phyloP scores from a whole-genome alignment of 768 basidiomycete genomes.

The Hygrophorus pudorinus region DNA sequence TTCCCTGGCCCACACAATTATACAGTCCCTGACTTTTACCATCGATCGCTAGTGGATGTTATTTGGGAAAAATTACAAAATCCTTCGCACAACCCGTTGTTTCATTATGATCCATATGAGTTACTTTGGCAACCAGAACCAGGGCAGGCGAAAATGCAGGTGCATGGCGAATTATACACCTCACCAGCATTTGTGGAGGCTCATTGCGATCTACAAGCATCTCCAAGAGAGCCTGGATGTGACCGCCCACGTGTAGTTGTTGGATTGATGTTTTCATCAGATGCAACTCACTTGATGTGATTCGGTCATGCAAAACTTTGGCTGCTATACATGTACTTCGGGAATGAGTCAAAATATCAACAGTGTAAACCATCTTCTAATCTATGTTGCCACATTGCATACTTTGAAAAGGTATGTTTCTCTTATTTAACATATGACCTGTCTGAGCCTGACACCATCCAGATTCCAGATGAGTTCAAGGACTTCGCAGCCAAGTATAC shows the following conservation, averaged over 20 bases:
- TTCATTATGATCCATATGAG: slow-evolving; percentile 13
- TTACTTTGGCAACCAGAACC: slow-evolving; percentile 8
- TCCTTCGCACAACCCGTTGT: slow-evolving; percentile 1
- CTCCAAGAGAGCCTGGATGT: not conserved
- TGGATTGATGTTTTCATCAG: slow-evolving; percentile 4
- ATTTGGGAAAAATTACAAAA: slow-evolving; percentile 10
- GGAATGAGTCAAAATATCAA: slow-evolving; percentile 9
- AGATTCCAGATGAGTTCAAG: slow-evolving; percentile 4
- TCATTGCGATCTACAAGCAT: slow-evolving; percentile 5
- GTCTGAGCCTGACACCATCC: not conserved
- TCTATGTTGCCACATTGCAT: slow-evolving; percentile 3
- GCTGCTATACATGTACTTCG: slow-evolving; percentile 9
- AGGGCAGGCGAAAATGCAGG: slow-evolving; percentile 5
- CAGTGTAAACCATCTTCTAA: not conserved
- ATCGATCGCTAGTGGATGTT: slow-evolving; percentile 8
- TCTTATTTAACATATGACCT: not conserved
- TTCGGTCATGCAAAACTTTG: slow-evolving; percentile 8
- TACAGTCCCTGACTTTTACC: slow-evolving; percentile 5
- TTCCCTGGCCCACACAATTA: slow-evolving; percentile 6
- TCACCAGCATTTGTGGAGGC: slow-evolving; percentile 1
- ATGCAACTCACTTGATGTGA: slow-evolving; percentile 8
- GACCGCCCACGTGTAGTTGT: not conserved
- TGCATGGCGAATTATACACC: slow-evolving; percentile 2
- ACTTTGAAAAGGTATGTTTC: slow-evolving; percentile 5
- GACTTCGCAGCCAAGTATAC: not conserved